Evolutionary conservation across 331 rosid species (phyloP), one percentile per base, ranked within the genome.

Genomic region (Erythrophleum ivorense): DNA sequence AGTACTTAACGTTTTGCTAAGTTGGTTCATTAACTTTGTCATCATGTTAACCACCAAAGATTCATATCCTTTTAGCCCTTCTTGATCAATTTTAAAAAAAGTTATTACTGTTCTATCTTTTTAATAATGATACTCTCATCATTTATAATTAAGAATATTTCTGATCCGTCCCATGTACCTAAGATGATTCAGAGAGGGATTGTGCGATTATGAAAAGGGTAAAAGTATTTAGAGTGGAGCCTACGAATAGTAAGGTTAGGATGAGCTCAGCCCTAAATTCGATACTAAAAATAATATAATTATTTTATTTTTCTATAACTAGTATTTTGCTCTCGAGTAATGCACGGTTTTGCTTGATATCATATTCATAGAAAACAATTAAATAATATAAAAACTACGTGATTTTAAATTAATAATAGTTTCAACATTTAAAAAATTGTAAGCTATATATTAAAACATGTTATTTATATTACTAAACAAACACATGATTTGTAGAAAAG

Each of bases 31-130:
- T 36, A 58, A 58, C 33, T 58, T 41, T 84, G 79, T 80, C 85
- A 80, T 70, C 84, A 80, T 80, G 34, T 73, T 76, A 80, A 71
- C 76, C 57, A 53, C 83, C 83, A 53, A 52, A 72, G 46, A 50
- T 53, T 59, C 13, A 59, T 53, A 76, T 43, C 55, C 67, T 24
- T 55, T 45, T 78, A 36, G 72, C 14, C 13, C n/a, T 3, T 60
- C 18, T 18, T 48, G 11, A 49, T 45, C 65, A 41, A 41, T 31
- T 57, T 79, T 65, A 38, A 50, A 50, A n/a, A 52, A 6, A 70
- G 65, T 76, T 53, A 52, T 34, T 31, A 12, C 14, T 54, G 54
- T 71, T 80, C 3, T 62, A 78, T 65, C 29, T 33, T 68, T 41
- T 18, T 40, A 18, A 68, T 9, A 11, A 43, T 73, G 41, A 73